Evolutionary conservation across 257 asterid genomes (phyloP).

Genomic region (Nicotiana noctiflora): DNA sequence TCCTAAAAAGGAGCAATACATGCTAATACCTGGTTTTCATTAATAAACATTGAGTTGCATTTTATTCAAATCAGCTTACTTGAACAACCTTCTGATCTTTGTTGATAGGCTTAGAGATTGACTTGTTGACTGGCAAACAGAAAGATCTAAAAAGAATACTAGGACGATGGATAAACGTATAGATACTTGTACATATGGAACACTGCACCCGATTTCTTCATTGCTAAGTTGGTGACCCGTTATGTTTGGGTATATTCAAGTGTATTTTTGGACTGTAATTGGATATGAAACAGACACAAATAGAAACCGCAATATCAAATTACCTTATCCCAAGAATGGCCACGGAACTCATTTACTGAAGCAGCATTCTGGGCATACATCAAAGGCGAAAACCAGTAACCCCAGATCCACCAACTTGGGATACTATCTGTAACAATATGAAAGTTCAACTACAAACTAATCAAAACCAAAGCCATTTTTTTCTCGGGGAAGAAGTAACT

Average conservation of each 20-base stretch:
- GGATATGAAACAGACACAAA: not conserved
- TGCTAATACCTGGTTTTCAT: not conserved
- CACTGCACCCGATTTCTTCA: not conserved
- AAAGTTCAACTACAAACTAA: slow-evolving; percentile 7
- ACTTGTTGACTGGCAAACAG: not conserved
- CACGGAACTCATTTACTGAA: slow-evolving; percentile 80
- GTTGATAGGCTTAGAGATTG: not conserved
- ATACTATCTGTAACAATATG: slow-evolving; percentile 49
- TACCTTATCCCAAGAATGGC: slow-evolving; percentile 77
- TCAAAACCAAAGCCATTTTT: not conserved
- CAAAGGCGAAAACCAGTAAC: slow-evolving; percentile 92
- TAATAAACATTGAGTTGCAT: not conserved
- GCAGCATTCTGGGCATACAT: slow-evolving; percentile 90
- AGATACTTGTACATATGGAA: not conserved
- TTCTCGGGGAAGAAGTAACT: not conserved
- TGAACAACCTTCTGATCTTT: not conserved
- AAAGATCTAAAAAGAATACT: not conserved
- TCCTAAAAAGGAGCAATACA: not conserved
- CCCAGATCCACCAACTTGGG: slow-evolving; percentile 96
- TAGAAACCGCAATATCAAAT: not conserved
- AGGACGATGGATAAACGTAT: not conserved
- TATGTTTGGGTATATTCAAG: not conserved
- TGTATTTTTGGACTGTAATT: not conserved
- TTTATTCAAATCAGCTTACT: not conserved
- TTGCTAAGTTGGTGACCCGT: not conserved